Conservation (phyloP, 176 grass and related monocot genomes). For the Cymbopogon citratus region DNA sequence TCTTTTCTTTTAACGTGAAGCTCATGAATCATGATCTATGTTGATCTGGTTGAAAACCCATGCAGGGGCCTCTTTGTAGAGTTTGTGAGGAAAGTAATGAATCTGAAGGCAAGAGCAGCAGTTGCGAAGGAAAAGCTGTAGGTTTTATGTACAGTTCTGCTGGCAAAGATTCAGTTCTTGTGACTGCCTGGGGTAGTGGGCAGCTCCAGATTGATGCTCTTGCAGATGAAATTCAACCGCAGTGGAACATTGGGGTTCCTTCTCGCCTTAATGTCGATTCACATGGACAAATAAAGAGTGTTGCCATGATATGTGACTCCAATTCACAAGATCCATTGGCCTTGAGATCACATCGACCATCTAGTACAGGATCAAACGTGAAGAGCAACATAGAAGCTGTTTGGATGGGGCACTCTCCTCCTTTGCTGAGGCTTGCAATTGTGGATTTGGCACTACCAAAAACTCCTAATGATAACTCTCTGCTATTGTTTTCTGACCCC, state of each 20-base stretch:
- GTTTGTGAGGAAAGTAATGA: slow-evolving; percentile 58
- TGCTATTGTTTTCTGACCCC: slow-evolving; percentile 77
- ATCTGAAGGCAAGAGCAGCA: slow-evolving; percentile 42
- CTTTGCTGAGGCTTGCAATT: slow-evolving; percentile 74
- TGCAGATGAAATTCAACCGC: slow-evolving; percentile 92
- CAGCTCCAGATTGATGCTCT: slow-evolving; percentile 85
- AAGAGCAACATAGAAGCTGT: slow-evolving; percentile 36
- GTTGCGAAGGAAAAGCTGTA: slow-evolving; percentile 64
- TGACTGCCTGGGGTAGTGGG: slow-evolving; percentile 74
- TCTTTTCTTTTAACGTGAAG: slow-evolving; percentile 14
- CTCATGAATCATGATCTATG: slow-evolving; percentile 14
- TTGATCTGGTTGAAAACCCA: slow-evolving; percentile 21
- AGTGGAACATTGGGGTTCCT: slow-evolving; percentile 60
- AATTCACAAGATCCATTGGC: slow-evolving; percentile 38
- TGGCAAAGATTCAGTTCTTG: slow-evolving; percentile 89
- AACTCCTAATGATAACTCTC: slow-evolving; percentile 24
- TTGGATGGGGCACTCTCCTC: slow-evolving; percentile 57
- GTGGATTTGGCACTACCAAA: slow-evolving; percentile 77
- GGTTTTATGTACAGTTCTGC: slow-evolving; percentile 75
- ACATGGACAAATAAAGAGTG: slow-evolving; percentile 54
- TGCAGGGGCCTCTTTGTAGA: slow-evolving; percentile 86
- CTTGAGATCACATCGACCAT: slow-evolving; percentile 28
- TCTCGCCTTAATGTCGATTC: slow-evolving; percentile 53
- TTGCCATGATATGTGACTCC: slow-evolving; percentile 89
- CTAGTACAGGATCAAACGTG: slow-evolving; percentile 41